phyloP scores from a whole-genome alignment of 1,139 yeast species.

The Suhomyces choctaworum region DNA sequence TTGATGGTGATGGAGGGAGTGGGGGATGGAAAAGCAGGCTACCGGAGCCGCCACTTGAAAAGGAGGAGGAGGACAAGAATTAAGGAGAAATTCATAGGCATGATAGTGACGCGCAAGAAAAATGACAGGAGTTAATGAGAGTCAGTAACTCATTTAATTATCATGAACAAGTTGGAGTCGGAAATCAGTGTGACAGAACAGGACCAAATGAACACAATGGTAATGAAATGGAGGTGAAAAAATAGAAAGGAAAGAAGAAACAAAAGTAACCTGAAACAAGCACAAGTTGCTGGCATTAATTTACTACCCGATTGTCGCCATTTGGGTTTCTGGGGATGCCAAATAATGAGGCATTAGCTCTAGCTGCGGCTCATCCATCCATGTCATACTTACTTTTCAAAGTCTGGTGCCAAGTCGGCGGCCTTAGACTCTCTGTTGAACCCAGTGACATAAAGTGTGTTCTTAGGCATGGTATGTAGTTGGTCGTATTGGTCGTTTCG shows the following conservation, averaged over 20 bases:
- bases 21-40: not conserved
- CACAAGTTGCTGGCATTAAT: not conserved
- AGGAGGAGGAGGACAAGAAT: not conserved
- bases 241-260: not conserved
- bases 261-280: not conserved
- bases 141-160: too few relatives aligned
- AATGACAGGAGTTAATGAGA: too few relatives aligned
- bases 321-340: too few relatives aligned
- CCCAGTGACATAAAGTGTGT: constrained; percentile 64
- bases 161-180: too few relatives aligned
- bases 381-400: constrained; percentile 59
- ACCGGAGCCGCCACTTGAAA: not conserved
- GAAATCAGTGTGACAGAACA: too few relatives aligned
- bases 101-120: too few relatives aligned
- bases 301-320: not conserved
- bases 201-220: too few relatives aligned
- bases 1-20: not conserved
- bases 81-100: not conserved
- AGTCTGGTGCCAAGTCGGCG: constrained; percentile 64
- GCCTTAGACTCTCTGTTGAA: constrained; percentile 62
- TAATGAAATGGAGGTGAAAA: not conserved
- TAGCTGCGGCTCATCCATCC: constrained; percentile 1
- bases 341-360: too few relatives aligned
- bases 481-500: too few relatives aligned
- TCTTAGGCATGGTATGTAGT: constrained; percentile 52